Evolutionary conservation across 202 grass and related monocot species (phyloP).

Genomic region (Panicum virgatum): DNA sequence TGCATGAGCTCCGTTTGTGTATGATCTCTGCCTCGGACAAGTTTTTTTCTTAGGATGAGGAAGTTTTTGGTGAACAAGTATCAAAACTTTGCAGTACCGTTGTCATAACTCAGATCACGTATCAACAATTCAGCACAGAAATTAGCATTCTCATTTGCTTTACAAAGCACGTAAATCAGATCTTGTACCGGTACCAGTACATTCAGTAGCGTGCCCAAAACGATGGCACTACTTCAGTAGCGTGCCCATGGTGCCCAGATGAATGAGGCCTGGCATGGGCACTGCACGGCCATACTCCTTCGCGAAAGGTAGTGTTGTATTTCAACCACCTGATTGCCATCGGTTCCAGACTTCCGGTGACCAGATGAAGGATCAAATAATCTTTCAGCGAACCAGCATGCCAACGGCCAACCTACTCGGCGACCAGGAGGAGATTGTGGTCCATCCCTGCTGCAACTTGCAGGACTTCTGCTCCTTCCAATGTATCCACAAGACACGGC

Average conservation of each 20-base stretch:
- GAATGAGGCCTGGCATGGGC: neutral
- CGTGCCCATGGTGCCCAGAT: neutral
- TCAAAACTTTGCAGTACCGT: too few relatives aligned
- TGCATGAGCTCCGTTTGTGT: too few relatives aligned
- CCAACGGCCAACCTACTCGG: constrained; percentile 35
- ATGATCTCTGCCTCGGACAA: too few relatives aligned
- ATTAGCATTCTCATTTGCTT: too few relatives aligned
- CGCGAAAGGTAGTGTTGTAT: neutral
- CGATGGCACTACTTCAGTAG: too few relatives aligned
- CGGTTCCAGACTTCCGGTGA: neutral
- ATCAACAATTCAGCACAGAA: too few relatives aligned
- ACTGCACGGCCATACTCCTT: neutral
- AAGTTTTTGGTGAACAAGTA: too few relatives aligned
- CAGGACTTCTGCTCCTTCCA: constrained; percentile 65
- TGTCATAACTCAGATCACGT: too few relatives aligned
- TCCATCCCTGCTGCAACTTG: constrained; percentile 74
- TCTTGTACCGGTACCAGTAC: neutral
- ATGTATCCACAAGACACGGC: constrained; percentile 60
- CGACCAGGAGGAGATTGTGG: constrained; percentile 75
- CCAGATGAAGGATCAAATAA: neutral
- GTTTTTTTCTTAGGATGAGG: too few relatives aligned
- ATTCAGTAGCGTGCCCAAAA: neutral
- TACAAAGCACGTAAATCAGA: neutral
- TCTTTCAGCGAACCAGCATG: neutral
- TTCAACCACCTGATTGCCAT: neutral